Evolutionary conservation across 805 yeast species (phyloP), one percentile per base, ranked within the genome.

Genomic region (Clavispora phyllophila): DNA sequence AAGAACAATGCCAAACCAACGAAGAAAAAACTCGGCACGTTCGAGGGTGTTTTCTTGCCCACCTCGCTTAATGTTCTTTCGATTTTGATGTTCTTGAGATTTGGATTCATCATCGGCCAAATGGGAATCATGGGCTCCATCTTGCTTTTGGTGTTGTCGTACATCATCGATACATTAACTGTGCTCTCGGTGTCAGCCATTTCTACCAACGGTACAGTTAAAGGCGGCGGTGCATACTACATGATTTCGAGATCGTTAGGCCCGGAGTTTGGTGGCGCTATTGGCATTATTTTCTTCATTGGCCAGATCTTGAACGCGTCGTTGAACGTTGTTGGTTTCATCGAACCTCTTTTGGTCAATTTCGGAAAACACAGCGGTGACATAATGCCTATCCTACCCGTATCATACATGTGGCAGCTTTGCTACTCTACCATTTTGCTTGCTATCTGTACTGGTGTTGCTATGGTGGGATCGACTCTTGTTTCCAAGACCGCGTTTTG

Each of bases 171-270:
- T 58, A 69, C 88, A 5, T 69, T 93, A 43, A 93, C 99, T 0
- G 87, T 96, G 0, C 64, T 93, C 51, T 87, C 96, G 17, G 82
- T 93, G 45, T 86, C 96, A 42, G 99, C 99, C 1, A 93, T 93
- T 47, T 88, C 97, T 2, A 93, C 99, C 2, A 93, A 93, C 58
- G 99, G 99, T 18, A 88, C 95, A 0, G 98, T 93, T 2, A 78
- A 89, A 52, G 98, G 98, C 12, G 99, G 99, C 13, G 99, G 99
- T 37, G 97, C 98, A 0, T 93, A 93, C 60, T 93, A 89, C 56
- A 93, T 93, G 97, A 88, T 93, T 46, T 85, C 96, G 26, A 74
- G 99, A 51, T 84, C 96, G 26, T 68, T 93, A 47, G 99, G 99
- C 0, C 96, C 97, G 3, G 99, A 93, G 60, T 93, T 93, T 64